Conservation (phyloP, 768 basidiomycete genomes). For the Xerocomus potaroensis region DNA sequence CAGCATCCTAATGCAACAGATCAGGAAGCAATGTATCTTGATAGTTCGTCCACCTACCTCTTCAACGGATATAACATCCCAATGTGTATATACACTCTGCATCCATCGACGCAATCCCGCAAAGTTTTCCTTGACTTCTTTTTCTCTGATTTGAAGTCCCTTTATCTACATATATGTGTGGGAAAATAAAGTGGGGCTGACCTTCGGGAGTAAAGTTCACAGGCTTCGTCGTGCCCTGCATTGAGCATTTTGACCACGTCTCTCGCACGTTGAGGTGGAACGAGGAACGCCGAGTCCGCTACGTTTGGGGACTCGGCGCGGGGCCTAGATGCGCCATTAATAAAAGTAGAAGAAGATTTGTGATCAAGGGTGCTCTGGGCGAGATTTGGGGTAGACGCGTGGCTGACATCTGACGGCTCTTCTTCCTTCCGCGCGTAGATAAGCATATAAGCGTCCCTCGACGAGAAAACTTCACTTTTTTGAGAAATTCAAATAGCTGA, state of each 20-base stretch:
- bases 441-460: slow-evolving; percentile 93
- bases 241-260: slow-evolving; percentile 55
- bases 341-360: slow-evolving; percentile 11
- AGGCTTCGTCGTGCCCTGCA: slow-evolving; percentile 47
- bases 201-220: slow-evolving; percentile 46
- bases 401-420: slow-evolving; percentile 7
- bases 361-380: slow-evolving; percentile 14
- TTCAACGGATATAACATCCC: slow-evolving; percentile 47
- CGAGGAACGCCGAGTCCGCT: slow-evolving; percentile 23
- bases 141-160: slow-evolving; percentile 36
- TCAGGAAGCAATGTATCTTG: slow-evolving; percentile 14
- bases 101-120: slow-evolving; percentile 48
- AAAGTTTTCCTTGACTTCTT: slow-evolving; percentile 41
- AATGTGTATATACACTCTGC: slow-evolving; percentile 55
- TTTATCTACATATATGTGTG: slow-evolving; percentile 15
- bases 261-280: slow-evolving; percentile 53
- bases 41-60: slow-evolving; percentile 39
- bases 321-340: slow-evolving; percentile 20
- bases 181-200: slow-evolving; percentile 29
- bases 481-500: slow-evolving; percentile 19
- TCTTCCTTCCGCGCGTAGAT: slow-evolving; percentile 64
- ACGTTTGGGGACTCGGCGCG: slow-evolving; percentile 5
- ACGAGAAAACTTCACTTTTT: slow-evolving; percentile 49
- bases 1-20: slow-evolving; percentile 39
- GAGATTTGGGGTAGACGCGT: slow-evolving; percentile 16